These are phyloP conservation scores for Ailanthus altissimus DNA, from an alignment of 345 rosid species.

Conservation along the genomic window DNA sequence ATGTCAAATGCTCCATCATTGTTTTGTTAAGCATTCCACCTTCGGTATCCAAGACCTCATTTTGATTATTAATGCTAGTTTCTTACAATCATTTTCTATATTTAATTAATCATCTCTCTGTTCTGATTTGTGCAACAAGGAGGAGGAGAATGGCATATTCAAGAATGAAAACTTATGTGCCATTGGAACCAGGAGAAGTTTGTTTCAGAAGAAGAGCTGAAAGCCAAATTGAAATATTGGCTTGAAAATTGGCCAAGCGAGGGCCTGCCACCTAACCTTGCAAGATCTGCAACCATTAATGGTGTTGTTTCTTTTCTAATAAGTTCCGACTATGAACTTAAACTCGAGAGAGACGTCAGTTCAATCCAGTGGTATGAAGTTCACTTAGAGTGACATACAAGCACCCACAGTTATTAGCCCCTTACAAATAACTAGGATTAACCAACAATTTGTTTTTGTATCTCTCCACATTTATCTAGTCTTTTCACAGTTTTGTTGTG, in stretches of 20 bases:
- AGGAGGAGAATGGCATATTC: constrained; percentile 61
- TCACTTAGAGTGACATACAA: constrained; percentile 52
- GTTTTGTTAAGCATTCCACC: neutral
- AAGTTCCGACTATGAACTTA: constrained; percentile 74
- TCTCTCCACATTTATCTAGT: too few relatives aligned
- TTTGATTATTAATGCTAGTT: neutral
- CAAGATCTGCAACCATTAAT: constrained; percentile 57
- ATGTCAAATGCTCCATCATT: neutral
- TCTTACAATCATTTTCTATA: neutral
- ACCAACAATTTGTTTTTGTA: too few relatives aligned
- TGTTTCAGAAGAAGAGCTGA: constrained; percentile 75
- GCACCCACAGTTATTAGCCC: neutral
- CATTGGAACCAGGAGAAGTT: constrained; percentile 79
- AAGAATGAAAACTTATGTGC: constrained; percentile 65
- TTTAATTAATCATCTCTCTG: neutral
- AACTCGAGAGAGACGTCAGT: constrained; percentile 76
- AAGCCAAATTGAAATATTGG: constrained; percentile 57
- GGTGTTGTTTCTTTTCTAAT: constrained; percentile 75
- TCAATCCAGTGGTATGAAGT: constrained; percentile 88
- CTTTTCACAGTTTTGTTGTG: too few relatives aligned
- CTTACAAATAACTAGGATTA: too few relatives aligned
- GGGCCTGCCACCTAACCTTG: constrained; percentile 72
- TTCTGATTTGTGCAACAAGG: constrained; percentile 47
- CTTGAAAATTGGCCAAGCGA: constrained; percentile 75
- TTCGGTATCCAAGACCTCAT: neutral